These are phyloP conservation scores for Barnettozyma vustinii DNA, from an alignment of 805 yeast species.

Conservation along the genomic window DNA sequence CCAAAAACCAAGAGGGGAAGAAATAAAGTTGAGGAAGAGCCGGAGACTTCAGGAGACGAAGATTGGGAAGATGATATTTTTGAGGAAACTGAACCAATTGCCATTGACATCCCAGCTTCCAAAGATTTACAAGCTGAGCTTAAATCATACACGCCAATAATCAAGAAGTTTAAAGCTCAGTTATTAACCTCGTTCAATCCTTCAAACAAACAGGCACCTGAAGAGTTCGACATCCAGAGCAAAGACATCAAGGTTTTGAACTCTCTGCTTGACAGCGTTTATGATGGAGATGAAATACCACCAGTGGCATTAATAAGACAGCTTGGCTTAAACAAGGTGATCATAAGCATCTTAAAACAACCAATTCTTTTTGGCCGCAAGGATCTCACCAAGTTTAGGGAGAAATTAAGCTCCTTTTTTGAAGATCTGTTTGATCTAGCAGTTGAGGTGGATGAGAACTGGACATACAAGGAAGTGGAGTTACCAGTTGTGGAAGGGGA, in stretches of 20 bases:
- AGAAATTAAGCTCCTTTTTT: constrained; percentile 15
- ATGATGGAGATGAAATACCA: constrained; percentile 15
- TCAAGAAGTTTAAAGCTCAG: constrained; percentile 27
- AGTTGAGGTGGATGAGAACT: constrained; percentile 26
- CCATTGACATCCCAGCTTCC: constrained; percentile 14
- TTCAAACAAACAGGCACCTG: constrained; percentile 2
- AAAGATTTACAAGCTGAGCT: constrained; percentile 12
- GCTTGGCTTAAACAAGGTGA: constrained; percentile 28
- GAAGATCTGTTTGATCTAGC: constrained; percentile 23
- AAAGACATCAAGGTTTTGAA: constrained; percentile 17
- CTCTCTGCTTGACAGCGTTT: constrained; percentile 22
- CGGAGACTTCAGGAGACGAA: constrained; percentile 23
- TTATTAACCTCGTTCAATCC: constrained; percentile 17
- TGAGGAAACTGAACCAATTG: constrained; percentile 17
- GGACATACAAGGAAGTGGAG: constrained; percentile 24
- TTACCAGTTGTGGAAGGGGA: constrained; percentile 10
- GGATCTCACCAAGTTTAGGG: constrained; percentile 15
- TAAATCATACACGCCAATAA: constrained; percentile 16
- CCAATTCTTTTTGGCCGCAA: constrained; percentile 26
- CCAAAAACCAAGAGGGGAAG: constrained; percentile 4
- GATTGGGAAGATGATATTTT: constrained; percentile 22
- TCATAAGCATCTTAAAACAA: constrained; percentile 30
- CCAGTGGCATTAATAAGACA: constrained; percentile 29
- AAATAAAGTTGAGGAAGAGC: constrained; percentile 14
- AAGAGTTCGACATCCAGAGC: constrained; percentile 10